A percentile compares a stretch with the other conserved stretches of the same genome.
These are phyloP conservation scores for Solanum paucissectum DNA, from an alignment of 257 asterid species.

Conservation along the genomic window DNA sequence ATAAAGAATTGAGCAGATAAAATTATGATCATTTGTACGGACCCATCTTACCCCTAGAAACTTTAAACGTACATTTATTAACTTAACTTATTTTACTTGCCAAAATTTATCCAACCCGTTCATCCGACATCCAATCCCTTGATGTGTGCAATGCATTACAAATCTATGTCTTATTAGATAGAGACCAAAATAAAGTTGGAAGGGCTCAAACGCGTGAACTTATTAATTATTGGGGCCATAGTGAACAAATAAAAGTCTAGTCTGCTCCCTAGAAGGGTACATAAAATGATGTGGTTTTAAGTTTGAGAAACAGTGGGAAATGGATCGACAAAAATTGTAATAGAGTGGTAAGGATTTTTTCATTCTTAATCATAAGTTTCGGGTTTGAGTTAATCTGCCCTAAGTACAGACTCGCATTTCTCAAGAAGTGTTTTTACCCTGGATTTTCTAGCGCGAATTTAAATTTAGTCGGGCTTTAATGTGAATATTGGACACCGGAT, in stretches of 20 bases:
- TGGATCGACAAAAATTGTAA: background rate
- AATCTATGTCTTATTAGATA: background rate
- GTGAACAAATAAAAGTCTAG: background rate
- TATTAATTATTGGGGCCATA: background rate
- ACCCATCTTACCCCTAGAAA: background rate
- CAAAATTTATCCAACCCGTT: no score
- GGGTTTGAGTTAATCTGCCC: no score
- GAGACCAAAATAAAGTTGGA: background rate
- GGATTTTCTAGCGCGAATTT: fast-evolving
- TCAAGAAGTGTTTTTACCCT: background rate
- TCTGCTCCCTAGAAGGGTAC: background rate
- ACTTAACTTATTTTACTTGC: background rate
- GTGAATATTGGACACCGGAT: background rate
- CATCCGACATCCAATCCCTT: no score
- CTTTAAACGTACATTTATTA: background rate
- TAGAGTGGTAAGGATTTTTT: background rate
- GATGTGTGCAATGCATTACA: background rate
- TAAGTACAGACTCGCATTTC: no score
- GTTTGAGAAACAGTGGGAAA: background rate
- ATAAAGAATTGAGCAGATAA: background rate
- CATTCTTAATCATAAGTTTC: no score
- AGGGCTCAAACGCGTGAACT: slow-evolving; percentile 1
- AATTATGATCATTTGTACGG: background rate
- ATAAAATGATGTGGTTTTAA: background rate
- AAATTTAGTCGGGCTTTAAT: fast-evolving